Conservation (phyloP, 1,284 basidiomycete species). For the Amylostereum areolatum region DNA sequence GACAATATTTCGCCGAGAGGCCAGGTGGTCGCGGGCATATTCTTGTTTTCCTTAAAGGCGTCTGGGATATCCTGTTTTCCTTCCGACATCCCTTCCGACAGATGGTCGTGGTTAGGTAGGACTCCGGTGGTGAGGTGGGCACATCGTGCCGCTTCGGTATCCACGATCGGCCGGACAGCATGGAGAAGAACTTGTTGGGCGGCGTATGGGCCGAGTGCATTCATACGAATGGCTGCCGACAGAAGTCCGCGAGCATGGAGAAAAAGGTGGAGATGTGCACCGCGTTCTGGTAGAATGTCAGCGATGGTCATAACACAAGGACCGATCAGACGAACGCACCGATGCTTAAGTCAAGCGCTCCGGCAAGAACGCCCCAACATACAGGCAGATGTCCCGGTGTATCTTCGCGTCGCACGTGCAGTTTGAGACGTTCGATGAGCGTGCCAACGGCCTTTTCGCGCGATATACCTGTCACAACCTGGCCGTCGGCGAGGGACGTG, state of each 20-base stretch:
- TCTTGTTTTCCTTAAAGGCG: constrained; percentile 3
- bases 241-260: constrained; percentile 86
- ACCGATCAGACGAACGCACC: constrained; percentile 37
- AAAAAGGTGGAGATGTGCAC: constrained; percentile 86
- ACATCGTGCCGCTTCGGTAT: constrained; percentile 36
- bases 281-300: constrained; percentile 42
- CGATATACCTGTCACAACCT: constrained; percentile 11
- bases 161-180: constrained; percentile 60
- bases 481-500: constrained; percentile 10
- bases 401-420: constrained; percentile 55
- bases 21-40: constrained; percentile 81
- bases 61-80: constrained; percentile 29
- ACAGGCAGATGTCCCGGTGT: constrained; percentile 81
- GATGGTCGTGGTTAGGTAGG: neutral
- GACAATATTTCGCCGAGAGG: constrained; percentile 93
- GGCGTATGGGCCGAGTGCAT: constrained; percentile 88
- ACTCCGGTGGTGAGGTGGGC: constrained; percentile 33
- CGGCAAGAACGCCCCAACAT: constrained; percentile 86
- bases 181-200: constrained; percentile 86
- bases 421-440: constrained; percentile 66
- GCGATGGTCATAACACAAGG: no score
- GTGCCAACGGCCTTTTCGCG: constrained; percentile 19
- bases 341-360: constrained; percentile 66
- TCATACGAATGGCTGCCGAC: constrained; percentile 88
- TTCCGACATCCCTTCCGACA: neutral